phyloP scores from a whole-genome alignment of 176 grass and related monocot genomes.

The Bromus sterilis region DNA sequence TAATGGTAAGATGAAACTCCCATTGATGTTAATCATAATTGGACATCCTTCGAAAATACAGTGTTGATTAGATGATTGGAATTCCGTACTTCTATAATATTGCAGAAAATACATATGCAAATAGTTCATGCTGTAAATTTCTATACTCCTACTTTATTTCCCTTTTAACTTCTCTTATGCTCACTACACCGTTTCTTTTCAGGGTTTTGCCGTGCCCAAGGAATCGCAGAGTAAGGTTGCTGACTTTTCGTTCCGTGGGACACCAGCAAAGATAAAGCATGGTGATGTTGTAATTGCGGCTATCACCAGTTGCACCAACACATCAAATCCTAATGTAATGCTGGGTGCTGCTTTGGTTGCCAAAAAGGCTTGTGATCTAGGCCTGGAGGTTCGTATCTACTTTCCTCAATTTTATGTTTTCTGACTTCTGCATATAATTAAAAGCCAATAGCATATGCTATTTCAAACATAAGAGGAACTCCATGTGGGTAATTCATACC shows the following conservation, averaged over 20 bases:
- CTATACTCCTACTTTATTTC: background rate
- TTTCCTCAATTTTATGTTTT: background rate
- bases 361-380: constrained; percentile 95
- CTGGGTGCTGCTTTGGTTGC: constrained; percentile 94
- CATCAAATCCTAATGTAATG: constrained; percentile 99
- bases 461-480: background rate
- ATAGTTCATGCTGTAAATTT: background rate
- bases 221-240: constrained; percentile 83
- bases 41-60: background rate
- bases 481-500: background rate
- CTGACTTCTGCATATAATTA: background rate
- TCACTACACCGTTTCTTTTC: constrained; percentile 27
- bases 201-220: constrained; percentile 99
- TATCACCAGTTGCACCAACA: constrained; percentile 98
- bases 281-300: constrained; percentile 98
- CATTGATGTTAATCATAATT: background rate
- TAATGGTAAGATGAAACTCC: background rate
- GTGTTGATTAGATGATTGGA: background rate
- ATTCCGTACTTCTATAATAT: background rate
- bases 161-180: background rate
- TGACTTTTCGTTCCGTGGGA: constrained; percentile 83
- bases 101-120: background rate
- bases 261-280: constrained; percentile 77
- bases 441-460: background rate
- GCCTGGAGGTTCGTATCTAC: constrained; percentile 63